phyloP scores from a whole-genome alignment of 2,329 filamentous ascomycete genomes.

The Penicillium sp. region DNA sequence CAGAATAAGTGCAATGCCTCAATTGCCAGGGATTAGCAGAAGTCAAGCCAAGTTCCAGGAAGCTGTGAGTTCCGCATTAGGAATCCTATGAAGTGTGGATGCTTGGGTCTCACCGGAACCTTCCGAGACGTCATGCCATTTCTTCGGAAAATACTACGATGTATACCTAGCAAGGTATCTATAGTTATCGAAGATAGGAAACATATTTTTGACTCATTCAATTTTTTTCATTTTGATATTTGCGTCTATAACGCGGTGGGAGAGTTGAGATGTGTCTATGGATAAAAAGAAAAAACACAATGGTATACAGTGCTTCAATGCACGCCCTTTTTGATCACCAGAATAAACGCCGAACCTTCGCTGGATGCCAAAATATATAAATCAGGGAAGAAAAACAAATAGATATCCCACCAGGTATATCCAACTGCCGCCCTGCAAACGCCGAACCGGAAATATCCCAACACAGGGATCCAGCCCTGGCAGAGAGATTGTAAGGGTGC shows the following conservation, averaged over 20 bases:
- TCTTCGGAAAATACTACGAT: neutral
- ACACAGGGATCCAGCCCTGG: conserved; percentile 39
- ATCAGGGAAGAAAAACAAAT: conserved; percentile 7
- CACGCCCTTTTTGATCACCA: conserved; percentile 21
- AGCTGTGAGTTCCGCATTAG: neutral
- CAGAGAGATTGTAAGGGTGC: conserved; percentile 21
- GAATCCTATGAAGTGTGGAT: neutral
- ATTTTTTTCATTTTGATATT: conserved; percentile 26
- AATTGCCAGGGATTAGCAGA: neutral
- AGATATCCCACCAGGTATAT: conserved; percentile 21
- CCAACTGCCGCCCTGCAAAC: conserved; percentile 27
- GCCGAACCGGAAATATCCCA: conserved; percentile 30
- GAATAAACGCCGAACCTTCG: conserved; percentile 22
- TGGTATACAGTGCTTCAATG: conserved; percentile 23
- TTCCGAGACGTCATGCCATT: conserved; percentile 5
- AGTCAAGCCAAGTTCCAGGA: neutral
- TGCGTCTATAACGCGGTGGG: conserved; percentile 20
- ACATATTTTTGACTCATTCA: conserved; percentile 14
- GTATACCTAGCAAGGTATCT: neutral
- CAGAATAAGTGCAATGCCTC: neutral
- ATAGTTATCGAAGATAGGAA: neutral
- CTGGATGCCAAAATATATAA: conserved; percentile 24
- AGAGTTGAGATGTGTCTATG: conserved; percentile 33
- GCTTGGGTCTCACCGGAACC: neutral
- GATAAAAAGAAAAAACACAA: conserved; percentile 16